phyloP scores from a whole-genome alignment of 169 alveolate species.

The Plasmodium ovale region DNA sequence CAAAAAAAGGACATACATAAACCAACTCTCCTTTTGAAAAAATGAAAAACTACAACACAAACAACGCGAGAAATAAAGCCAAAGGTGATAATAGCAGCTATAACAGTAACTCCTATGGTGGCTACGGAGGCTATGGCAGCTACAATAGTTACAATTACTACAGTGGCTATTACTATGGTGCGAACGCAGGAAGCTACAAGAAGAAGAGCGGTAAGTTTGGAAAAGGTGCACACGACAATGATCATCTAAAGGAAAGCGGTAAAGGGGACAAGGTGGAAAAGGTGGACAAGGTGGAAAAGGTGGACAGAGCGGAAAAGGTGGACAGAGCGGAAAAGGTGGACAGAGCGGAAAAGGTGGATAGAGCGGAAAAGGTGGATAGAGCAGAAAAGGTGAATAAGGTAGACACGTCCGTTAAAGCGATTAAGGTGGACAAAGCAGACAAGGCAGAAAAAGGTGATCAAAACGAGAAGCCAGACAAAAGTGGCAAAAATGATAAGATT shows the following conservation, averaged over 20 bases:
- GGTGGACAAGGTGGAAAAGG: background rate
- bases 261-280: background rate
- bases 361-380: background rate
- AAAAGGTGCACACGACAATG: constrained; percentile 39
- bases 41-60: constrained; percentile 65
- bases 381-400: too few relatives aligned
- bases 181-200: constrained; percentile 5
- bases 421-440: background rate
- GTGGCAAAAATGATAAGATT: background rate
- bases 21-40: constrained; percentile 2
- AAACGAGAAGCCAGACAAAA: background rate
- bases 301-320: too few relatives aligned
- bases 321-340: background rate
- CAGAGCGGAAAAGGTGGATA: background rate
- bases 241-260: constrained; percentile 15
- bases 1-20: too few relatives aligned
- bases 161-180: constrained; percentile 15
- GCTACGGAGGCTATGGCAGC: too few relatives aligned
- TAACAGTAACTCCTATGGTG: too few relatives aligned
- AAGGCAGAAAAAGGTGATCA: background rate
- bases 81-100: constrained; percentile 47
- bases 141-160: constrained; percentile 19
- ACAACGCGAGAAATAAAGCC: constrained; percentile 28
- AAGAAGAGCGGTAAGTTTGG: constrained; percentile 35
- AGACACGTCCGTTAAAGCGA: too few relatives aligned